Conservation (phyloP, 1,284 basidiomycete species). For the Austropuccinia psidii region DNA sequence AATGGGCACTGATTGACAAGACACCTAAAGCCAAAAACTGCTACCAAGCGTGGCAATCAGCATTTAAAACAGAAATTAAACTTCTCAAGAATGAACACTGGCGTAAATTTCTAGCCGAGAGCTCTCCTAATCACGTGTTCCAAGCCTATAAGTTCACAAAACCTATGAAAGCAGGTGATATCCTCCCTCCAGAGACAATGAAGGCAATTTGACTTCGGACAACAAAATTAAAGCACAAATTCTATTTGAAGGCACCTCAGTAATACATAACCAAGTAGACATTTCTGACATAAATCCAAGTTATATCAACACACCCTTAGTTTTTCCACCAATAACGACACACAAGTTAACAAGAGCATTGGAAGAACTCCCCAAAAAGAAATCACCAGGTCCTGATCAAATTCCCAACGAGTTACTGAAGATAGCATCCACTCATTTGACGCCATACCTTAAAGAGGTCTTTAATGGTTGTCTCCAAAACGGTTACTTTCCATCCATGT, state of each 20-base stretch:
- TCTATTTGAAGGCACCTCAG: not conserved
- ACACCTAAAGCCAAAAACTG: not conserved
- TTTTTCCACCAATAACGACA: not conserved
- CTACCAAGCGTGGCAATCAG: not conserved
- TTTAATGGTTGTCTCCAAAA: not conserved
- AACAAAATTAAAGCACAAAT: not conserved
- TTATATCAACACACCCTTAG: not conserved
- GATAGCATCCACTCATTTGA: not conserved
- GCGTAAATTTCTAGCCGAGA: not conserved
- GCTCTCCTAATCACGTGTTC: not conserved
- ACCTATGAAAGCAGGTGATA: not conserved
- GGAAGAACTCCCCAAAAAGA: not conserved
- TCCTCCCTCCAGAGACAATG: not conserved
- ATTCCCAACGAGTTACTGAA: not conserved
- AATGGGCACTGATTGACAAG: not conserved
- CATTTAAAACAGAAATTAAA: not conserved
- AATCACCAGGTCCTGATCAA: not conserved
- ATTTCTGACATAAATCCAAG: not conserved
- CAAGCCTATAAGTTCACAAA: slow-evolving; percentile 16
- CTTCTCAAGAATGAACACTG: not conserved
- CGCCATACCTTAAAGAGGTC: not conserved
- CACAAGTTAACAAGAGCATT: not conserved
- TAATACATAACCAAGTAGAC: not conserved
- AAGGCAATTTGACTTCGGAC: not conserved
- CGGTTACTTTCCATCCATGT: not conserved